These are phyloP conservation scores for Suillus tomentosus DNA, from an alignment of 768 basidiomycete genomes.

Conservation along the genomic window DNA sequence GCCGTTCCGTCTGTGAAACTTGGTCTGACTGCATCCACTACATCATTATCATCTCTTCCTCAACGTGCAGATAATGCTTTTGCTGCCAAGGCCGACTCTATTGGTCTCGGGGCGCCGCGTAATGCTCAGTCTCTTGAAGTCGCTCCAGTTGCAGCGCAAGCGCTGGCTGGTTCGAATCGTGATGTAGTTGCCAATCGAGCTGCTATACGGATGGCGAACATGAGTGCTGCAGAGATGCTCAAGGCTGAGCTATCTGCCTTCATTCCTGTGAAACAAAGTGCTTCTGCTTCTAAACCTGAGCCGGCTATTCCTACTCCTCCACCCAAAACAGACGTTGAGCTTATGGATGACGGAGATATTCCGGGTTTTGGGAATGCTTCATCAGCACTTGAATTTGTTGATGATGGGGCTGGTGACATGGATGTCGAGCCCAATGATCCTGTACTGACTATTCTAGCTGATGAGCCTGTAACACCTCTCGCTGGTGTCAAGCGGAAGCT, in stretches of 20 bases:
- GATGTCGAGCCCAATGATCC: conserved; percentile 19
- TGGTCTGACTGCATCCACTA: conserved; percentile 27
- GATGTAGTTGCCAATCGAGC: conserved; percentile 89
- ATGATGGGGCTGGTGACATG: conserved; percentile 32
- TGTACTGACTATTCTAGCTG: conserved; percentile 16
- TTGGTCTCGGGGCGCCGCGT: conserved; percentile 68
- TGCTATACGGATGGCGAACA: conserved; percentile 92
- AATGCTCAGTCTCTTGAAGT: conserved; percentile 60
- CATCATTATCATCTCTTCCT: conserved; percentile 54
- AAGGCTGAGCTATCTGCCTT: conserved; percentile 82
- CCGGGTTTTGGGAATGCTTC: conserved; percentile 35
- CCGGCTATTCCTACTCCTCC: conserved; percentile 35
- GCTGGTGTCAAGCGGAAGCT: conserved; percentile 48
- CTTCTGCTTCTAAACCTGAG: conserved; percentile 34
- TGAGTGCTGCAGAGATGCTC: conserved; percentile 93
- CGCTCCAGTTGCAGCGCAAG: conserved; percentile 63
- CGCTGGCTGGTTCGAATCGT: conserved; percentile 82
- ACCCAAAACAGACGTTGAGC: conserved; percentile 27
- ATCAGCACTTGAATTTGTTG: conserved; percentile 18
- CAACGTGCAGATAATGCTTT: conserved; percentile 68
- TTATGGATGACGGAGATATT: conserved; percentile 35
- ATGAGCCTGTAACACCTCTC: conserved; percentile 22
- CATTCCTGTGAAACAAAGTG: conserved; percentile 41
- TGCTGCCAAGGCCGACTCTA: conserved; percentile 74
- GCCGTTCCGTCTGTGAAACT: conserved; percentile 33